phyloP scores from a whole-genome alignment of 805 yeast genomes.

The Metschnikowia cerradonensis region DNA sequence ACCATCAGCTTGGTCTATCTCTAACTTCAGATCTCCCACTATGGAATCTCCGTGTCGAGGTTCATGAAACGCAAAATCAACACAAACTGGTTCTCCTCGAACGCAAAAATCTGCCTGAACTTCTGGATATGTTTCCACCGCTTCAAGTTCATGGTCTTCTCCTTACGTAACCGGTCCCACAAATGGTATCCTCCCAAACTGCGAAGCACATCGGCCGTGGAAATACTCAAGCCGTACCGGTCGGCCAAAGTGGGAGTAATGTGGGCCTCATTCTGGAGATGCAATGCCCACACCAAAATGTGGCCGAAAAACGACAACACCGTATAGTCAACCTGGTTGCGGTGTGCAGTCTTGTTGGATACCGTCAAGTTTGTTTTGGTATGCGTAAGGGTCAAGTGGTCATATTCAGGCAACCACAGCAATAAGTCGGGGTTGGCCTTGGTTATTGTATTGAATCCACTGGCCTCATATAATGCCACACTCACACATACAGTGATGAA shows the following conservation, averaged over 20 bases:
- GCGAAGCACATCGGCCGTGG: conserved; percentile 16
- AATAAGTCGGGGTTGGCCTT: conserved; percentile 24
- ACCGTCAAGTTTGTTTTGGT: conserved; percentile 33
- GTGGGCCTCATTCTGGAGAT: conserved; percentile 19
- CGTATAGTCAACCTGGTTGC: conserved; percentile 35
- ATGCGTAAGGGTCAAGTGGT: conserved; percentile 29
- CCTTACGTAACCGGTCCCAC: conserved; percentile 37
- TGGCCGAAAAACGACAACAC: conserved; percentile 37
- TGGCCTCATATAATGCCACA: conserved; percentile 34
- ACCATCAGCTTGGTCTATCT: too few relatives aligned
- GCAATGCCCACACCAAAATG: conserved; percentile 35
- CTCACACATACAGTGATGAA: conserved; percentile 31
- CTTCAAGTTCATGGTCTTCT: conserved; percentile 32
- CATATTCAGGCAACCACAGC: conserved; percentile 26
- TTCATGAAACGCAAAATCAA: conserved; percentile 34
- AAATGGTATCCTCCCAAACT: conserved; percentile 38
- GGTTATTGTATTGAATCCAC: conserved; percentile 28
- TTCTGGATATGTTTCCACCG: conserved; percentile 42
- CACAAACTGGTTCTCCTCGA: conserved; percentile 39
- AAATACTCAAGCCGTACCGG: conserved; percentile 19
- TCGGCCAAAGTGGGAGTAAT: conserved; percentile 11
- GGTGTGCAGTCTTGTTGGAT: conserved; percentile 31
- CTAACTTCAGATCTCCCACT: too few relatives aligned
- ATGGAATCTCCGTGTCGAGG: conserved; percentile 18
- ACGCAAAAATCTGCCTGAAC: conserved; percentile 33